Evolutionary conservation across 2,329 filamentous ascomycete genomes (phyloP), one percentile per base, ranked within the genome.

Genomic region (Neofusicoccum parvum): DNA sequence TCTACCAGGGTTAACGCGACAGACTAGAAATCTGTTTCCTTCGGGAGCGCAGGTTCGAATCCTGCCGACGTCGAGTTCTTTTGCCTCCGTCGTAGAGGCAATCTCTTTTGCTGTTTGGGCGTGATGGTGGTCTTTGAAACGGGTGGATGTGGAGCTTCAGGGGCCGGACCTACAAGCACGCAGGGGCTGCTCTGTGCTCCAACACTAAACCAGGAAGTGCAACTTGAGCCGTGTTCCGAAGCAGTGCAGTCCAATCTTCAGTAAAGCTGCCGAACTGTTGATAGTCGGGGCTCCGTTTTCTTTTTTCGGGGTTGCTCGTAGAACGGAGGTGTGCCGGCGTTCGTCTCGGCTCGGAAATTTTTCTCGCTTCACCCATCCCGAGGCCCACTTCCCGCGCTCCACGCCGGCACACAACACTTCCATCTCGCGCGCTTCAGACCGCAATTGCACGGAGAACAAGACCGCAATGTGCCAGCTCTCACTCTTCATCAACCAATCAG

Each of bases 11-110:
- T 64, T 64, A 64, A 46, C 39, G 62, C 62, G 62, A 64, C 32
- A 64, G 62, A 64, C 62, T 64, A 64, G 62, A 64, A 64, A 64
- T 64, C 62, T 64, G 32, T 64, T 64, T 56, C 62, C 62, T 64
- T 64, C 62, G 62, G 62, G 62, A 56, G 62, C 62, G 37, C 50
- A 56, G 17, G 62, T 64, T 64, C 62, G 62, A 64, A 48, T 64
- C 62, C 17, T 56, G 50, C 37, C 39, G 39, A 48, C 50, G 62
- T 64, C 62, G 62, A 6, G 6, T 51, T 53, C 23, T 51, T 53
- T 50, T 50, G 45, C 14, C 17, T 32, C 34, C 23, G 0, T 5
- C 3, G 7, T 7, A 9, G 11, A 51, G 17, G 59, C 6, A 7
- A 9, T 50, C 34, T 27, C 32, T 63, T 63, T 63, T 41, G 15